Base-by-base conservation (phyloP, 257 asterid species). In the Voacanga thouarsii region DNA sequence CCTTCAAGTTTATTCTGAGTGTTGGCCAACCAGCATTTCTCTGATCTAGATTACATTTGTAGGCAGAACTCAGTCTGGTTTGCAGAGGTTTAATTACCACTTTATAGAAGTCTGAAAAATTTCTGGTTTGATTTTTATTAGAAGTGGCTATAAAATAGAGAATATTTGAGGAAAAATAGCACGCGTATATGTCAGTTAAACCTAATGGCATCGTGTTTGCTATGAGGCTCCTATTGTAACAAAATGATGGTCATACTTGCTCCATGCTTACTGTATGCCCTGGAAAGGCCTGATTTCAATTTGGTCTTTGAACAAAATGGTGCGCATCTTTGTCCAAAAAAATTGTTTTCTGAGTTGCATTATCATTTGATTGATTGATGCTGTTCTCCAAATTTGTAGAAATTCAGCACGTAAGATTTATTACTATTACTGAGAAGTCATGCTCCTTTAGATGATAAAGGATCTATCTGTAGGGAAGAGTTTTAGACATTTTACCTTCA, bases 1-100 rank as follows among this genome's bases (percentile, higher is more conserved):
- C 75, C 75, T 63, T 75, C 69, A 37, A 79, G 72, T 69, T 78
- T 74, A 47, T 78, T 49, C 61, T 45, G 39, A 51, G 16, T 72
- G 41, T 47, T 71, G 59, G 44, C 69, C 39, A 19, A 56, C 55
- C 12, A 30, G 23, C 64, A 60, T 71, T 8, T 60, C 53, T 45
- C 55, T 21, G 4, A 33, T n/a, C 77, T 78, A 44, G 30, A 45
- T 78, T 68, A 37, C 76, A 47, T 10, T 43, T 71, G 33, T 60
- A 47, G 19, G 56, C 26, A 6, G 30, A 71, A 21, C 66, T 37
- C 41, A 77, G 37, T 51, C 67, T 51, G 80, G 45, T 77, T 51
- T 12, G 9, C 72, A 6, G 51, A 33, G 49, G 49, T 12, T 53
- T 57, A 39, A 21, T 21, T 9, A 14, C 41, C 39, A 56, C 16